Conservation (phyloP, 2,329 filamentous ascomycete species). For the Clonostachys byssicola region DNA sequence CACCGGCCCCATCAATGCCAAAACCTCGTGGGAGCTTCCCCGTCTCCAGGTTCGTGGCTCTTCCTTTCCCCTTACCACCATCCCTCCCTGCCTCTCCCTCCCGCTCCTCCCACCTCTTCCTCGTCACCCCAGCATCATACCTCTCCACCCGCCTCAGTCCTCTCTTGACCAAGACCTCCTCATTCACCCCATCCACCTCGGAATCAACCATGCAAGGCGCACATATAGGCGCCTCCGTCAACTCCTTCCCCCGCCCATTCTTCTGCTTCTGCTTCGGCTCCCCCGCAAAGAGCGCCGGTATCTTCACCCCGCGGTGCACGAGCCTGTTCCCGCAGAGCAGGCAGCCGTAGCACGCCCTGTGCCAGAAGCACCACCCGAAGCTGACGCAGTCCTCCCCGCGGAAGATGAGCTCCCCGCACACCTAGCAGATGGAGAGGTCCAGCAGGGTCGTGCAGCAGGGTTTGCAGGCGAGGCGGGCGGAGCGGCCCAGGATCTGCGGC, state of each 20-base stretch:
- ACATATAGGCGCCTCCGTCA: constrained; percentile 44
- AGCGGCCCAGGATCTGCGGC: constrained; percentile 36
- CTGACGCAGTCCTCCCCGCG: constrained; percentile 51
- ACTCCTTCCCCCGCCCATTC: constrained; percentile 25
- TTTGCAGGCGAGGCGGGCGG: constrained; percentile 42
- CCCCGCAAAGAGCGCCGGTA: constrained; percentile 24
- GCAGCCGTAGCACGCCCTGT: constrained; percentile 51
- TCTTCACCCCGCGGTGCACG: constrained; percentile 24
- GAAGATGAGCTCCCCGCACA: constrained; percentile 49
- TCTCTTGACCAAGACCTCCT: constrained; percentile 26
- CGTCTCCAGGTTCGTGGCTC: background rate
- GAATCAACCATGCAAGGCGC: constrained; percentile 35
- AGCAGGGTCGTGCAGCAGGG: constrained; percentile 42
- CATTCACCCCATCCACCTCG: constrained; percentile 25
- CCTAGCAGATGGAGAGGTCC: constrained; percentile 53
- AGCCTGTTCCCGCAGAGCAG: constrained; percentile 41
- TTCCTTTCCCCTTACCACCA: background rate
- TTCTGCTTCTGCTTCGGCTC: constrained; percentile 6
- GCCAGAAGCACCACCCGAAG: constrained; percentile 60
- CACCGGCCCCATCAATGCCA: no score
- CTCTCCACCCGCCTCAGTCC: constrained; percentile 36
- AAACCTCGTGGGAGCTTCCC: no score
- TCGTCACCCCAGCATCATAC: constrained; percentile 41
- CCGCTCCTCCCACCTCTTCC: constrained; percentile 32
- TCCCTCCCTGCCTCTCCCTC: no score